Evolutionary conservation across 2,329 filamentous ascomycete species (phyloP).

Genomic region (Aspergillus fijiensis): DNA sequence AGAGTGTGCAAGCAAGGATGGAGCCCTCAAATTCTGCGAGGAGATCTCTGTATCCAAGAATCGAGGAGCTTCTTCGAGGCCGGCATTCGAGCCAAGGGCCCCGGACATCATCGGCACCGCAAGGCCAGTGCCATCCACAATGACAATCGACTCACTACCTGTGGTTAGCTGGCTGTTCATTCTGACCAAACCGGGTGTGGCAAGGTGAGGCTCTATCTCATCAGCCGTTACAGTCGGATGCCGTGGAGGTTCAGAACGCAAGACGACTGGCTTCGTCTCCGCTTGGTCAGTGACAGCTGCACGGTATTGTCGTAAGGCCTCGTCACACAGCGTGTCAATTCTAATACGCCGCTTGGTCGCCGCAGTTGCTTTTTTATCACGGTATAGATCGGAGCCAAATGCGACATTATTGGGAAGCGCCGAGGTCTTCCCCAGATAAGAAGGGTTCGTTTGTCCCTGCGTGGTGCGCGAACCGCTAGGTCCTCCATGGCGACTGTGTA

Average conservation of each 20-base stretch:
- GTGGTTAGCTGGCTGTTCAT: conserved; percentile 61
- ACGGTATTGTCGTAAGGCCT: conserved; percentile 75
- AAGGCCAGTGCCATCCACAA: conserved; percentile 66
- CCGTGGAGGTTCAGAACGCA: background rate
- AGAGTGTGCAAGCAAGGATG: conserved; percentile 21
- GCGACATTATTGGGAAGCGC: conserved; percentile 46
- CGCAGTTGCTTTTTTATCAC: conserved; percentile 38
- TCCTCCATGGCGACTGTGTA: conserved; percentile 60
- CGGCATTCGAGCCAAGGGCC: conserved; percentile 23
- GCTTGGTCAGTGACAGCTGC: conserved; percentile 56
- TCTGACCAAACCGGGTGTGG: conserved; percentile 30
- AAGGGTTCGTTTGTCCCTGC: conserved; percentile 34
- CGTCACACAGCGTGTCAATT: conserved; percentile 79
- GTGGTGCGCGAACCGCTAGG: conserved; percentile 35
- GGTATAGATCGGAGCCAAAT: conserved; percentile 46
- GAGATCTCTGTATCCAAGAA: conserved; percentile 17
- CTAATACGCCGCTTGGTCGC: conserved; percentile 56
- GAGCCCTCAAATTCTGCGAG: conserved; percentile 15
- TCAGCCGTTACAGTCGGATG: background rate
- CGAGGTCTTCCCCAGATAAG: conserved; percentile 41
- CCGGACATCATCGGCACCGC: conserved; percentile 43
- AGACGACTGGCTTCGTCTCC: conserved; percentile 6
- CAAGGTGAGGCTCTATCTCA: background rate
- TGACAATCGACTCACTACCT: conserved; percentile 88
- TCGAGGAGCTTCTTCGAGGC: conserved; percentile 17